Evolutionary conservation across 2,329 filamentous ascomycete genomes (phyloP).

Genomic region (Calonectria montana): DNA sequence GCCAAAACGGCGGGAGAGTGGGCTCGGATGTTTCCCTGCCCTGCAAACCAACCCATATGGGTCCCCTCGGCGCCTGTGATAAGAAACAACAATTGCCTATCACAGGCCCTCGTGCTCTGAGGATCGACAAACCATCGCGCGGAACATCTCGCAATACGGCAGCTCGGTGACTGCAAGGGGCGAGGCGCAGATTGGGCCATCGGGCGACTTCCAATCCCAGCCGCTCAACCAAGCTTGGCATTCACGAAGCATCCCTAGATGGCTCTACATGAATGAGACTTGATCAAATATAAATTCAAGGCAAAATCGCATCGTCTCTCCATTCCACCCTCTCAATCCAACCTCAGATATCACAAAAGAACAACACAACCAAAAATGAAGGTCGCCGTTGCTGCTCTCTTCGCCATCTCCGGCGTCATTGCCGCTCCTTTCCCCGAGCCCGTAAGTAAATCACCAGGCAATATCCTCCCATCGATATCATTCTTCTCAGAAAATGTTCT

Average conservation of each 20-base stretch:
- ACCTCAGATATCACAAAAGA: not conserved
- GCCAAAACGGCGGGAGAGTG: conserved; percentile 13
- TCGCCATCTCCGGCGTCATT: conserved; percentile 43
- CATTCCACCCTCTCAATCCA: not conserved
- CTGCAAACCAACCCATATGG: not conserved
- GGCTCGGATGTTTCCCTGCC: conserved; percentile 6
- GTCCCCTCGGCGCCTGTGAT: conserved; percentile 3
- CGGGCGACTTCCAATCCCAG: conserved; percentile 6
- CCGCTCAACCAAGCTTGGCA: not conserved
- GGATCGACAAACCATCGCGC: conserved; percentile 14
- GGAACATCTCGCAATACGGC: conserved; percentile 12
- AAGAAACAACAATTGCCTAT: conserved; percentile 24
- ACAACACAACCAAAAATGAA: conserved; percentile 43
- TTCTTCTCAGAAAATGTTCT: not conserved
- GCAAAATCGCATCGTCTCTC: not conserved
- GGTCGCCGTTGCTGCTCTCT: conserved; percentile 41
- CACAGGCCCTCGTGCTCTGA: conserved; percentile 16
- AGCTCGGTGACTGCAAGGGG: conserved; percentile 24
- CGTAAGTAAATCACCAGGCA: conserved; percentile 31
- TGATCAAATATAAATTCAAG: not conserved
- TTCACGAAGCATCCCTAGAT: not conserved
- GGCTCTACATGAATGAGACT: not conserved
- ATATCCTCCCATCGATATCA: not conserved
- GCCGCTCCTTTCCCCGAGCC: conserved; percentile 44
- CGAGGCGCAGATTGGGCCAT: conserved; percentile 4